These are phyloP conservation scores for Vitis hybrid DNA, from an alignment of 177 flowering plant species.

Conservation along the genomic window DNA sequence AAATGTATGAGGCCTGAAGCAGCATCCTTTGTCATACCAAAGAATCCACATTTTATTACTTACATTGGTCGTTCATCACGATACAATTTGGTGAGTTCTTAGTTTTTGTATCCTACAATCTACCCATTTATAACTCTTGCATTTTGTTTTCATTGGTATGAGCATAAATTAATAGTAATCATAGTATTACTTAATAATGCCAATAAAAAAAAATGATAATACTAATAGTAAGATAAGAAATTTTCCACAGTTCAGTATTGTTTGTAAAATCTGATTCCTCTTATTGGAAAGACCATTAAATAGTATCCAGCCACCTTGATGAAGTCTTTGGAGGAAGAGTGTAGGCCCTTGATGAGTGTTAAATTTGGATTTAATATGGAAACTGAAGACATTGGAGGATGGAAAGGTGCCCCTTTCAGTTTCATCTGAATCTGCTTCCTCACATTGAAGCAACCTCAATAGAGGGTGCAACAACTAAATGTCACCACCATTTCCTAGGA, in stretches of 20 bases:
- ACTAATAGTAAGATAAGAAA: too few relatives aligned
- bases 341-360: too few relatives aligned
- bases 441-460: too few relatives aligned
- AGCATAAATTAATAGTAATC: not conserved
- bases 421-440: not conserved
- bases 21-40: not conserved
- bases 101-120: not conserved
- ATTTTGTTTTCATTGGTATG: not conserved
- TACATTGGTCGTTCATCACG: not conserved
- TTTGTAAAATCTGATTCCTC: not conserved
- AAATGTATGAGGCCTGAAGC: not conserved
- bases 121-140: not conserved
- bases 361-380: not conserved
- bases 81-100: slow-evolving; percentile 3
- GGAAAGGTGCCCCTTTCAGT: not conserved
- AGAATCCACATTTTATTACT: not conserved
- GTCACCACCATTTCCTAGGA: too few relatives aligned
- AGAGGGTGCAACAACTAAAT: too few relatives aligned
- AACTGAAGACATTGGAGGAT: not conserved
- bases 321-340: too few relatives aligned
- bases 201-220: too few relatives aligned
- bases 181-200: too few relatives aligned
- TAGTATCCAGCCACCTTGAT: too few relatives aligned
- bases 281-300: too few relatives aligned
- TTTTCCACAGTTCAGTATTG: too few relatives aligned